A percentile compares a stretch with the other conserved stretches of the same genome.
These are phyloP conservation scores for Millerozyma miso DNA, from an alignment of 805 yeast genomes.

Conservation along the genomic window DNA sequence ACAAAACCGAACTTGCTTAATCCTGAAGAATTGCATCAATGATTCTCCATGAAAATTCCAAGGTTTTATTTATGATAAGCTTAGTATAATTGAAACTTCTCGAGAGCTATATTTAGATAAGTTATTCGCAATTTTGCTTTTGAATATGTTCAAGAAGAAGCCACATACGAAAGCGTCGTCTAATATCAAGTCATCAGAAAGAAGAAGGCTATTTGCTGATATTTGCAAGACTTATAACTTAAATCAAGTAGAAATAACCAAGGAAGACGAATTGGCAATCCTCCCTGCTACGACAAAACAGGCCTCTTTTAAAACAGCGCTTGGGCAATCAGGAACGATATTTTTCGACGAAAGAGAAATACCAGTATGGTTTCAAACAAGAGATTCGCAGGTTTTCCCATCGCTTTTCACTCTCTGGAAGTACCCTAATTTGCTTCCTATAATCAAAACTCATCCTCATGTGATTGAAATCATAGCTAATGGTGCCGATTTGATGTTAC, in stretches of 20 bases:
- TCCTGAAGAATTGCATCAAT: too few species aligned
- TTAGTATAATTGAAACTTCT: too few species aligned
- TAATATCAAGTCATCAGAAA: slow-evolving; percentile 78
- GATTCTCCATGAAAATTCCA: too few species aligned
- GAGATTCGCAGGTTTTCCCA: slow-evolving; percentile 59
- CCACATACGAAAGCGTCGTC: slow-evolving; percentile 67
- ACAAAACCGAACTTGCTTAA: too few species aligned
- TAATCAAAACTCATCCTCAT: slow-evolving; percentile 64
- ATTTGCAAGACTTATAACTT: slow-evolving; percentile 42
- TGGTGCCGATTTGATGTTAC: slow-evolving; percentile 82
- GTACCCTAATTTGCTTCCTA: slow-evolving; percentile 61
- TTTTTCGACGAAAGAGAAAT: slow-evolving; percentile 59
- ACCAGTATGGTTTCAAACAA: slow-evolving; percentile 70
- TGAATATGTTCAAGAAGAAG: slow-evolving; percentile 49
- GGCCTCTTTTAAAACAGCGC: slow-evolving; percentile 53
- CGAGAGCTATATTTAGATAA: too few species aligned
- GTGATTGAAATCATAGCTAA: slow-evolving; percentile 66
- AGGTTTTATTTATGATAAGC: too few species aligned
- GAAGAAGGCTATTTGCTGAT: slow-evolving; percentile 48
- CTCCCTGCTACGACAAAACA: slow-evolving; percentile 57
- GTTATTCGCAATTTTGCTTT: too few species aligned
- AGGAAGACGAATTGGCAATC: slow-evolving; percentile 36
- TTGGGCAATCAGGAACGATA: slow-evolving; percentile 54
- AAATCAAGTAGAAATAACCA: slow-evolving; percentile 34
- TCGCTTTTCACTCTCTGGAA: slow-evolving; percentile 72